Conservation (phyloP, 352 stramenopile genomes). For the Phytophthora macrochlamydospora region DNA sequence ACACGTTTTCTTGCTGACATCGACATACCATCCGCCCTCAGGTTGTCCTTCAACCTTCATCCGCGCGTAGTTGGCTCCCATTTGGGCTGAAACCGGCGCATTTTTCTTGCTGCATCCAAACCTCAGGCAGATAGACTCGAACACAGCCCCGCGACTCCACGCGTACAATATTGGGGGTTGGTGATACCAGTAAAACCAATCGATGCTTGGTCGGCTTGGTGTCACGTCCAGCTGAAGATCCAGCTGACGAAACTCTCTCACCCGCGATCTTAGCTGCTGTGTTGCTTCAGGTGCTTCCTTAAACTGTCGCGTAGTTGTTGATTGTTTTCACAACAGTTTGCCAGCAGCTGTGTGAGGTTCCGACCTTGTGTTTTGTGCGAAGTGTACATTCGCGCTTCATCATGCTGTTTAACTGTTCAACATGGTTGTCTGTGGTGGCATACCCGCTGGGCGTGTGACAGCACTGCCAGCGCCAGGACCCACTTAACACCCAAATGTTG, state of each 20-base stretch:
- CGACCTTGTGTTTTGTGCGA: neutral
- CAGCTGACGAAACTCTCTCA: too few relatives aligned
- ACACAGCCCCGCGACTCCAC: too few relatives aligned
- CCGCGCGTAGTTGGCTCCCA: neutral
- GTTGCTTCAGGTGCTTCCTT: too few relatives aligned
- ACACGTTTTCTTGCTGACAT: neutral
- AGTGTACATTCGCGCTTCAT: slow-evolving; percentile 28
- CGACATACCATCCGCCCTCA: neutral
- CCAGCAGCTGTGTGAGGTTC: neutral
- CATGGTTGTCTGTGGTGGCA: slow-evolving; percentile 25
- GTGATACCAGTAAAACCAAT: neutral
- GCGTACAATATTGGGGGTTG: neutral
- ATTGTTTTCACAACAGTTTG: neutral
- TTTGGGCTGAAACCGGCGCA: neutral
- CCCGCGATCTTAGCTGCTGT: too few relatives aligned
- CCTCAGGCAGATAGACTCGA: neutral
- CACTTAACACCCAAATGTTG: neutral
- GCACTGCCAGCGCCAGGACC: slow-evolving; percentile 15
- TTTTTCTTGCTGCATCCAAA: neutral
- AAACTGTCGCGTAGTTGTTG: neutral
- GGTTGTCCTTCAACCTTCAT: slow-evolving; percentile 4
- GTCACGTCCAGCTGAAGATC: neutral
- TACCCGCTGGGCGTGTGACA: slow-evolving; percentile 5
- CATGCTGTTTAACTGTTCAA: slow-evolving; percentile 21
- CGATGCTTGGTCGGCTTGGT: neutral